phyloP scores from a whole-genome alignment of 352 stramenopile genomes.

The Elongisporangium anandrum region DNA sequence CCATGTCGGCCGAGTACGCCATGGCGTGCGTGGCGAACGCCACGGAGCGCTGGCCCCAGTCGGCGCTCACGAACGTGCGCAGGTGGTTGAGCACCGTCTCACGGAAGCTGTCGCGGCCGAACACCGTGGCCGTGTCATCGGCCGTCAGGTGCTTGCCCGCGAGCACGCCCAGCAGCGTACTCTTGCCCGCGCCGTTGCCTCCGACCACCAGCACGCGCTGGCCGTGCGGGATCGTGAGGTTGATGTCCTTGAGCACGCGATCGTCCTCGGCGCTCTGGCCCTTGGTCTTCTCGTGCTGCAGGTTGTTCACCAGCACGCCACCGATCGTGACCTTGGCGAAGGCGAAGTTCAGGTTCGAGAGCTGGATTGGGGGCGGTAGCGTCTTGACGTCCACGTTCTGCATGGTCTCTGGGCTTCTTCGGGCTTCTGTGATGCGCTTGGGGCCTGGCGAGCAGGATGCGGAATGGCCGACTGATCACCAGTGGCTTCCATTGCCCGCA shows the following conservation, averaged over 20 bases:
- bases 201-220: constrained; percentile 92
- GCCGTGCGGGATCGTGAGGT: constrained; percentile 71
- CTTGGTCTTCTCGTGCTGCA: constrained; percentile 37
- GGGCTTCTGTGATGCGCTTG: background rate
- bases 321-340: constrained; percentile 73
- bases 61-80: constrained; percentile 92
- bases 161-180: constrained; percentile 93
- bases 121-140: constrained; percentile 71
- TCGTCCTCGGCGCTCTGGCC: constrained; percentile 12
- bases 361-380: constrained; percentile 34
- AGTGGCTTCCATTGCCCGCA: no score
- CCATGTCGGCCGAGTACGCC: constrained; percentile 92
- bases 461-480: background rate
- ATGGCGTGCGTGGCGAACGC: constrained; percentile 91
- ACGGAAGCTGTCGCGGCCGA: constrained; percentile 93
- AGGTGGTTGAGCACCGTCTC: constrained; percentile 94
- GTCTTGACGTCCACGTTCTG: background rate
- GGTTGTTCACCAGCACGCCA: constrained; percentile 46
- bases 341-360: constrained; percentile 59
- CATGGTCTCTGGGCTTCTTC: background rate
- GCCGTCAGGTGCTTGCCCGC: constrained; percentile 93
- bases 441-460: background rate
- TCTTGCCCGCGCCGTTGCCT: constrained; percentile 95
- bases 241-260: constrained; percentile 86
- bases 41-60: constrained; percentile 95